Percentiles rank a stretch among this genome's conserved stretches.
phyloP scores from a whole-genome alignment of 2,329 filamentous ascomycete genomes.

The Ceratocystis ficicola region DNA sequence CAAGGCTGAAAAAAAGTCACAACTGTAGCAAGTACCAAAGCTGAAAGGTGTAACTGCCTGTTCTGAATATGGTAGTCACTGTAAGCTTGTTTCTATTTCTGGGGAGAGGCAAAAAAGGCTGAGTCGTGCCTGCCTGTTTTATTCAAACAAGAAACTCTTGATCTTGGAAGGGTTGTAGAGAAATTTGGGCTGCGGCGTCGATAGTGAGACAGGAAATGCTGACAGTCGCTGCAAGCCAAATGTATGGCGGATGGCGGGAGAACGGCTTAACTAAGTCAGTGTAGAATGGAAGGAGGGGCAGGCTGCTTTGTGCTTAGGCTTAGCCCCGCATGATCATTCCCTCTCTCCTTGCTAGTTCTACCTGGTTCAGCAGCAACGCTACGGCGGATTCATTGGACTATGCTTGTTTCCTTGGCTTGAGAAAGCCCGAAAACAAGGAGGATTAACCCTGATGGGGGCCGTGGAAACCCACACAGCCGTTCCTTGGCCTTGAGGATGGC shows the following conservation, averaged over 20 bases:
- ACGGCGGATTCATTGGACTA: no score
- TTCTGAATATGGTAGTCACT: no score
- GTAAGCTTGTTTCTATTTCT: not conserved
- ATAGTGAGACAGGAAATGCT: not conserved
- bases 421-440: not conserved
- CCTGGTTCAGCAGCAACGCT: not conserved
- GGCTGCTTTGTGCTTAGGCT: not conserved
- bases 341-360: constrained; percentile 10
- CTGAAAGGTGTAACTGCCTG: not conserved
- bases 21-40: not conserved
- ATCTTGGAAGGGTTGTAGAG: not conserved
- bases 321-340: constrained; percentile 9
- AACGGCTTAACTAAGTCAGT: not conserved
- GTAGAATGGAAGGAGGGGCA: not conserved
- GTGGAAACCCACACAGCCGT: no score
- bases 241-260: not conserved
- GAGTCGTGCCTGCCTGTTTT: not conserved
- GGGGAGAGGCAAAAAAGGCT: not conserved
- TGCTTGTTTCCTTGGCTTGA: not conserved
- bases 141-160: not conserved
- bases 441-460: not conserved
- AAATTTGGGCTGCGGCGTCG: not conserved
- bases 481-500: not conserved
- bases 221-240: not conserved
- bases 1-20: constrained; percentile 9